Evolutionary conservation across 2,329 filamentous ascomycete species (phyloP).

Genomic region (Nemania sp.): DNA sequence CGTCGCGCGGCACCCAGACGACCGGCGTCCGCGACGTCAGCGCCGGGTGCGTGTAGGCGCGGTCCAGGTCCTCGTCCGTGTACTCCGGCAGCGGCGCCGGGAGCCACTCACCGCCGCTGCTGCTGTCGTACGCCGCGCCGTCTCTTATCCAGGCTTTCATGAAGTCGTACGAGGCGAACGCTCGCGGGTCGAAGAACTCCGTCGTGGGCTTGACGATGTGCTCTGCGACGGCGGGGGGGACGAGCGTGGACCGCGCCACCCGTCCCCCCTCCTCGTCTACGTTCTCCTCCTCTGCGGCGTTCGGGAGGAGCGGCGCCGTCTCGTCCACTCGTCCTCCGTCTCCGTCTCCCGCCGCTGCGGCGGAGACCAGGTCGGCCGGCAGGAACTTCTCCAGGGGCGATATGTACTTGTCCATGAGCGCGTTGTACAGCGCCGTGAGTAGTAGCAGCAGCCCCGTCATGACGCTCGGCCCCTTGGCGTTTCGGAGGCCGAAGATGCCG

Average conservation of each 20-base stretch:
- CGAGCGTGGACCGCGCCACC: constrained; percentile 28
- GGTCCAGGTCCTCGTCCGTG: constrained; percentile 36
- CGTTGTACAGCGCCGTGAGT: constrained; percentile 65
- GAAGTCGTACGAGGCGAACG: constrained; percentile 36
- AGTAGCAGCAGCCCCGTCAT: constrained; percentile 65
- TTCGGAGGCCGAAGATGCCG: constrained; percentile 68
- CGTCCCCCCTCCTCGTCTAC: constrained; percentile 39
- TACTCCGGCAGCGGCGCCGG: constrained; percentile 29
- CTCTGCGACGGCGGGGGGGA: constrained; percentile 27
- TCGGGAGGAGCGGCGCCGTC: constrained; percentile 35
- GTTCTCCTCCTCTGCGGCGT: constrained; percentile 34
- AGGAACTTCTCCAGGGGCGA: constrained; percentile 39
- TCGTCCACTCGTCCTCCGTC: no score
- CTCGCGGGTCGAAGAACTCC: constrained; percentile 37
- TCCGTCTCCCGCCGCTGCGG: constrained; percentile 20
- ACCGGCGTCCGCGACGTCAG: constrained; percentile 53
- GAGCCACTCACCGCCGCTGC: constrained; percentile 26
- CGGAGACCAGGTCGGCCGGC: constrained; percentile 32
- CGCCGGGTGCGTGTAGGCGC: constrained; percentile 40
- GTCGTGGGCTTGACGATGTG: constrained; percentile 34
- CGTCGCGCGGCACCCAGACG: constrained; percentile 69
- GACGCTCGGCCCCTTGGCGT: constrained; percentile 61
- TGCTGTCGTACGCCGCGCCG: constrained; percentile 27
- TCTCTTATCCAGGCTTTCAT: constrained; percentile 37
- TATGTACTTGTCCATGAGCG: constrained; percentile 44